Evolutionary conservation across 345 rosid species (phyloP).

Genomic region (Excoecaria cochinchinensis): DNA sequence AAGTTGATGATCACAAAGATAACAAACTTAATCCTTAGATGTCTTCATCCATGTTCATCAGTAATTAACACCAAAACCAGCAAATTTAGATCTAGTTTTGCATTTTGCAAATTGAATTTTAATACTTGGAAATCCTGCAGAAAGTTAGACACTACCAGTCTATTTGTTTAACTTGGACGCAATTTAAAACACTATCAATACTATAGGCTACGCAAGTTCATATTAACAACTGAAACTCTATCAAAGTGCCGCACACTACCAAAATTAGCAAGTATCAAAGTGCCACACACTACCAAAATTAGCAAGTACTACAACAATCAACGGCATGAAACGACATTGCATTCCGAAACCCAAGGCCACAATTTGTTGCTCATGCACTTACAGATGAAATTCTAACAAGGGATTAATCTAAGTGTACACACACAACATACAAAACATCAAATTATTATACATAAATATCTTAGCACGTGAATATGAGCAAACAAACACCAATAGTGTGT

Average conservation of each 20-base stretch:
- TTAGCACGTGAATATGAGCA: neutral
- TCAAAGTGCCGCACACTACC: neutral
- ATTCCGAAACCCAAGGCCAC: neutral
- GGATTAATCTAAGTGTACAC: neutral
- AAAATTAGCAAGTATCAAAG: neutral
- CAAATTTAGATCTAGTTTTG: neutral
- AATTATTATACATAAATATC: neutral
- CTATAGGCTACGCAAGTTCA: neutral
- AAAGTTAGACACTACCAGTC: neutral
- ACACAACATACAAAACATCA: neutral
- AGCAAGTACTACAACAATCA: neutral
- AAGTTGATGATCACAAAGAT: neutral
- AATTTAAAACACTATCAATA: too few relatives aligned
- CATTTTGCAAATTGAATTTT: neutral
- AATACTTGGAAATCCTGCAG: neutral
- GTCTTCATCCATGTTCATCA: neutral
- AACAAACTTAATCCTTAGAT: neutral
- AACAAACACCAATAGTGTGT: neutral
- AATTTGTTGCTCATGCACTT: neutral
- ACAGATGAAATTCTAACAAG: neutral
- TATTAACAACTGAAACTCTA: neutral
- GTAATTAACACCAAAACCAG: neutral
- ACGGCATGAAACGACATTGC: too few relatives aligned
- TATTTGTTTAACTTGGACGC: neutral
- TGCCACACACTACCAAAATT: neutral